A percentile compares a stretch with the other conserved stretches of the same genome.
These are phyloP conservation scores for Eimeria sp. DNA, from an alignment of 169 alveolate genomes.

Conservation along the genomic window DNA sequence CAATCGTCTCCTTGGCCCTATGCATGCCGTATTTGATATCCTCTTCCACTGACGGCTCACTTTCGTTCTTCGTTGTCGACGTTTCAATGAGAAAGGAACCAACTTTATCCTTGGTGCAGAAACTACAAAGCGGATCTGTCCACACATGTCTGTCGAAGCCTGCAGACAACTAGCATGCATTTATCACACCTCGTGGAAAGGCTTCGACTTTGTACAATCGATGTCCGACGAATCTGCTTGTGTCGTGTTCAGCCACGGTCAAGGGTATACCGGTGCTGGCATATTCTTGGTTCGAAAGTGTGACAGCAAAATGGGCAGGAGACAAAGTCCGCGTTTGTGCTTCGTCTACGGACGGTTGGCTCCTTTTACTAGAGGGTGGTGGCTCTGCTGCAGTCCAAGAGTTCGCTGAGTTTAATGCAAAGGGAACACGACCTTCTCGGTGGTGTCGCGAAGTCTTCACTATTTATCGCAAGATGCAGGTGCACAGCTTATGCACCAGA, in stretches of 20 bases:
- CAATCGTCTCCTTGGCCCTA: slow-evolving; percentile 60
- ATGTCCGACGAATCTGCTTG: background rate
- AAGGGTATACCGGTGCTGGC: slow-evolving; percentile 17
- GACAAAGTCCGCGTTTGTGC: slow-evolving; percentile 74
- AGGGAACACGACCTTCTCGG: slow-evolving; percentile 28
- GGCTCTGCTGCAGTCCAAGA: slow-evolving; percentile 24
- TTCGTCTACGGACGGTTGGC: slow-evolving; percentile 75
- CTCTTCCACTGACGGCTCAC: slow-evolving; percentile 75
- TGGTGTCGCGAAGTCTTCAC: slow-evolving; percentile 63
- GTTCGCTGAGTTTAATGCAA: slow-evolving; percentile 25
- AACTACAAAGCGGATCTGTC: slow-evolving; percentile 45
- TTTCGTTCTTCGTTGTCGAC: slow-evolving; percentile 52
- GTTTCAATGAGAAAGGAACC: slow-evolving; percentile 27
- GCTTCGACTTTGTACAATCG: background rate
- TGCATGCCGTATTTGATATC: slow-evolving; percentile 81
- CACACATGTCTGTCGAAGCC: slow-evolving; percentile 26
- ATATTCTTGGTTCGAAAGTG: slow-evolving; percentile 70
- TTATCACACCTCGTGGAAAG: background rate
- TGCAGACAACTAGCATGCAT: background rate
- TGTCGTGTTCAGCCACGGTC: slow-evolving; percentile 16
- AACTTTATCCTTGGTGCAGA: slow-evolving; percentile 49
- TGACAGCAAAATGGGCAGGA: slow-evolving; percentile 76
- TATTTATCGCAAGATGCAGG: slow-evolving; percentile 31
- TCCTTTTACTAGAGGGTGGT: slow-evolving; percentile 75
- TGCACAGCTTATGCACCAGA: slow-evolving; percentile 71